These are phyloP conservation scores for Rhodotorula graminis DNA, from an alignment of 768 basidiomycete species.

Conservation along the genomic window DNA sequence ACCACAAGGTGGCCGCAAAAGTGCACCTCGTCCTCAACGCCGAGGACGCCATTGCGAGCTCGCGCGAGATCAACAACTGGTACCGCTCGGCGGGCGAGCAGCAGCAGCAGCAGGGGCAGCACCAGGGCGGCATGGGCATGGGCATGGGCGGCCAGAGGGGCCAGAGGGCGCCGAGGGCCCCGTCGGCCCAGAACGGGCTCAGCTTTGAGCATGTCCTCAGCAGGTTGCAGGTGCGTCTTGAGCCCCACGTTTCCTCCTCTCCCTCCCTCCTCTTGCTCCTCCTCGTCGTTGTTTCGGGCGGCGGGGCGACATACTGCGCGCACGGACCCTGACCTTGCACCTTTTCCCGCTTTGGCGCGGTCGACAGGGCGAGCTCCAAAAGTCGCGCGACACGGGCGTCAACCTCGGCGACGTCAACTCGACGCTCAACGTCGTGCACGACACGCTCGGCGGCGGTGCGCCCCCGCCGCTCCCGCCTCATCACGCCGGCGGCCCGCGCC, in stretches of 20 bases:
- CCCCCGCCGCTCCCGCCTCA: constrained; percentile 26
- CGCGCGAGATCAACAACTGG: constrained; percentile 39
- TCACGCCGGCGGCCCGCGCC: constrained; percentile 39
- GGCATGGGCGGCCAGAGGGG: neutral
- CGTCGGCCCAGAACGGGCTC: constrained; percentile 53
- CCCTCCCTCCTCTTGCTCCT: no score
- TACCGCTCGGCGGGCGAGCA: constrained; percentile 36
- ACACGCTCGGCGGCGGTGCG: constrained; percentile 77
- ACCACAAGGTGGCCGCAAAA: constrained; percentile 96
- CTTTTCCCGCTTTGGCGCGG: no score
- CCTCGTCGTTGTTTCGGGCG: no score
- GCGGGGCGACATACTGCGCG: no score
- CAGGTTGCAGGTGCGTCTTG: constrained; percentile 60
- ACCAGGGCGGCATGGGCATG: no score
- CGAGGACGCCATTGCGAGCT: constrained; percentile 60
- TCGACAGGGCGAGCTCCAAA: constrained; percentile 72
- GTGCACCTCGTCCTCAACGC: constrained; percentile 82
- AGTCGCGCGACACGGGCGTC: constrained; percentile 84
- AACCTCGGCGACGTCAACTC: constrained; percentile 73
- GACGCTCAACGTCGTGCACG: constrained; percentile 84
- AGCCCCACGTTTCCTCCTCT: no score
- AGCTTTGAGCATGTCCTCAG: constrained; percentile 88
- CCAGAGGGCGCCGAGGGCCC: neutral
- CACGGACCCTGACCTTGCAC: neutral
- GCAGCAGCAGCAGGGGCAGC: neutral